Evolutionary conservation across 192 early-diverging fungal species (phyloP), one percentile per base, ranked within the genome.

Genomic region (Coemansia aciculifera): DNA sequence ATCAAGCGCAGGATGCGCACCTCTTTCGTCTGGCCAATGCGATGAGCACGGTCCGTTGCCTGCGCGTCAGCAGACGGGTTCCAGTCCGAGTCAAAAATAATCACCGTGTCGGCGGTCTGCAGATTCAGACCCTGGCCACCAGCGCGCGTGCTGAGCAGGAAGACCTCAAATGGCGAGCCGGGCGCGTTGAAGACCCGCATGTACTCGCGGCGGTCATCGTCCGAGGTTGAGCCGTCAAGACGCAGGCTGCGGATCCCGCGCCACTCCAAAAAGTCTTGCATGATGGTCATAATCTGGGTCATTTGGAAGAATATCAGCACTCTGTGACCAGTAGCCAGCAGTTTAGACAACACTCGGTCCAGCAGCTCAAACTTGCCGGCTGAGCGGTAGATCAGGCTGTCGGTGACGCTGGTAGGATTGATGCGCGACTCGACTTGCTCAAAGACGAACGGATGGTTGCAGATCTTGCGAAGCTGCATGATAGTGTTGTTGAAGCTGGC

Each of bases 41-140:
- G 94, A 85, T 99, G 96, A 5, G 98, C 98, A 79, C 98, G 95
- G 87, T 98, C 98, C 82, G 96, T 96, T 5, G 98, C 98, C 84
- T 99, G 98, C 51, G 97, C 86, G 85, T 99, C 98, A 68, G 95
- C 94, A 76, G 97, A 95, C 40, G 98, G 98, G 75, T 98, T 98
- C 96, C 96, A 99, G 79, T 99, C 98, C 19, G 92, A 93, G 82
- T 99, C 98, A 73, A 94, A 99, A 66, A 98, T 96, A 48, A 99
- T 91, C 24, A 99, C 98, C 1, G 98, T 99, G 77, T 98, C 98
- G 15, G 98, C 96, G 15, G 93, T 90, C 76, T 97, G 95, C 77
- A 98, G 82, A 69, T 98, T 98, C 29, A 98, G 84, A 73, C 97
- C 97, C 51, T 97, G 85, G 60, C 98, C 98, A 73, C 98, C 98